Evolutionary conservation across 345 rosid genomes (phyloP).

Genomic region (Clarkia xantiana): DNA sequence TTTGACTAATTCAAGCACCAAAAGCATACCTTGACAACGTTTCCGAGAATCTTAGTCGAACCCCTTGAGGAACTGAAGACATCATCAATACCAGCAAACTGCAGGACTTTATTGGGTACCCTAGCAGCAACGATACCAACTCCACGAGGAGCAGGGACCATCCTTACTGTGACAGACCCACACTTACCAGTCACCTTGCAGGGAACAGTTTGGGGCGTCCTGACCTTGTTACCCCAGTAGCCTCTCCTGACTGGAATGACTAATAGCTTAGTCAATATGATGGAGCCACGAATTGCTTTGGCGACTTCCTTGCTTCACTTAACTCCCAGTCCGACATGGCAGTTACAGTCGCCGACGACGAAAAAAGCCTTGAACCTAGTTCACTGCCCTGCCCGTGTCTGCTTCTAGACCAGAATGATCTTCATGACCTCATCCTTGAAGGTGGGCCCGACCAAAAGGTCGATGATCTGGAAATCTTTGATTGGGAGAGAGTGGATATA

Average conservation of each 20-base stretch:
- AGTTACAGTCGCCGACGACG: slow-evolving; percentile 48
- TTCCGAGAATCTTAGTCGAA: slow-evolving; percentile 68
- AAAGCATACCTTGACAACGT: slow-evolving; percentile 56
- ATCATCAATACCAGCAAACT: slow-evolving; percentile 72
- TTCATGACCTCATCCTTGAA: slow-evolving; percentile 96
- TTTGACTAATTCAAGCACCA: neutral
- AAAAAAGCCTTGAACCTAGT: slow-evolving; percentile 67
- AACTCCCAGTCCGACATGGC: slow-evolving; percentile 65
- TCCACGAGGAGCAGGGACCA: slow-evolving; percentile 81
- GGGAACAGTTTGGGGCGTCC: slow-evolving; percentile 56
- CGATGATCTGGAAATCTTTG: slow-evolving; percentile 79
- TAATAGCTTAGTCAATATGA: slow-evolving; percentile 46
- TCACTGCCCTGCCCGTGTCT: slow-evolving; percentile 66
- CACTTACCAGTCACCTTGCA: slow-evolving; percentile 72
- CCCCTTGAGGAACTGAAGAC: slow-evolving; percentile 79
- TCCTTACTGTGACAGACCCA: slow-evolving; percentile 53
- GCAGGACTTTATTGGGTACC: slow-evolving; percentile 79
- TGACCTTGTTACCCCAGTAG: slow-evolving; percentile 72
- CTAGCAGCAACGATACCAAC: slow-evolving; percentile 78
- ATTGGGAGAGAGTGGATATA: slow-evolving; percentile 77
- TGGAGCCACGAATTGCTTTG: slow-evolving; percentile 53
- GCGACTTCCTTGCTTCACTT: slow-evolving; percentile 67
- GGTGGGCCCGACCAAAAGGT: slow-evolving; percentile 46
- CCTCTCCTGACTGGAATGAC: slow-evolving; percentile 67
- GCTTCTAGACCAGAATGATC: slow-evolving; percentile 84